phyloP scores from a whole-genome alignment of 179 eudicot species.

The Patellifolia procumbens region DNA sequence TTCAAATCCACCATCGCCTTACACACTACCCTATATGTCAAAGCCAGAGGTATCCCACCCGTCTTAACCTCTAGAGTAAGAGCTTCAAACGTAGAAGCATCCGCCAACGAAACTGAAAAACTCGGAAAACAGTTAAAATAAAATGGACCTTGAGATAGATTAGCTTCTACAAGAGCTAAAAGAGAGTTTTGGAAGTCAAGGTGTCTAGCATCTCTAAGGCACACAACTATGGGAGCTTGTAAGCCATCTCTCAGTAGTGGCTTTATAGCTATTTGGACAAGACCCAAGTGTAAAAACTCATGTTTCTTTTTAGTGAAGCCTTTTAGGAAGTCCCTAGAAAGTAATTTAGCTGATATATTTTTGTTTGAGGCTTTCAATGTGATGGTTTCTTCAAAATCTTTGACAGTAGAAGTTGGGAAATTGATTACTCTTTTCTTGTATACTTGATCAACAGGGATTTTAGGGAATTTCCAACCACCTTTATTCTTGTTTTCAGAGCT shows the following conservation, averaged over 20 bases:
- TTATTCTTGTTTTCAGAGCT: background rate
- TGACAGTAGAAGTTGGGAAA: slow-evolving; percentile 10
- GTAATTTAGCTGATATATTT: background rate
- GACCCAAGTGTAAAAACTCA: slow-evolving; percentile 29
- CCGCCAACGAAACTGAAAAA: slow-evolving; percentile 14
- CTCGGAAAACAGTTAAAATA: slow-evolving; percentile 31
- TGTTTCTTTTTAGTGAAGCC: slow-evolving; percentile 10
- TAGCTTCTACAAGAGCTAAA: slow-evolving; percentile 25
- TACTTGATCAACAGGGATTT: slow-evolving; percentile 16
- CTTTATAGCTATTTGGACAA: slow-evolving; percentile 32
- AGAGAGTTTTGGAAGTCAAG: slow-evolving; percentile 21
- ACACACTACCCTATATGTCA: slow-evolving; percentile 28
- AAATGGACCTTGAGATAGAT: slow-evolving; percentile 26
- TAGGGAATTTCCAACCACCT: slow-evolving; percentile 27
- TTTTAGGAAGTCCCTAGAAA: background rate
- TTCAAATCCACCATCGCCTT: slow-evolving; percentile 30
- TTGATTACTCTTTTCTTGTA: slow-evolving; percentile 17
- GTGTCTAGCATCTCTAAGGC: slow-evolving; percentile 31
- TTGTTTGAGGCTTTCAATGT: background rate
- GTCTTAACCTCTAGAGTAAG: slow-evolving; percentile 12
- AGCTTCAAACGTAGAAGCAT: background rate
- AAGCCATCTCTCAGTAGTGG: slow-evolving; percentile 29
- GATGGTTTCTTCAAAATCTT: slow-evolving; percentile 19
- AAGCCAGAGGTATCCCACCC: slow-evolving; percentile 23
- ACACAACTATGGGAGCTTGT: slow-evolving; percentile 21